Evolutionary conservation across 352 stramenopile genomes (phyloP), one percentile per base, ranked within the genome.

Genomic region (Globisporangium megalacanthum): DNA sequence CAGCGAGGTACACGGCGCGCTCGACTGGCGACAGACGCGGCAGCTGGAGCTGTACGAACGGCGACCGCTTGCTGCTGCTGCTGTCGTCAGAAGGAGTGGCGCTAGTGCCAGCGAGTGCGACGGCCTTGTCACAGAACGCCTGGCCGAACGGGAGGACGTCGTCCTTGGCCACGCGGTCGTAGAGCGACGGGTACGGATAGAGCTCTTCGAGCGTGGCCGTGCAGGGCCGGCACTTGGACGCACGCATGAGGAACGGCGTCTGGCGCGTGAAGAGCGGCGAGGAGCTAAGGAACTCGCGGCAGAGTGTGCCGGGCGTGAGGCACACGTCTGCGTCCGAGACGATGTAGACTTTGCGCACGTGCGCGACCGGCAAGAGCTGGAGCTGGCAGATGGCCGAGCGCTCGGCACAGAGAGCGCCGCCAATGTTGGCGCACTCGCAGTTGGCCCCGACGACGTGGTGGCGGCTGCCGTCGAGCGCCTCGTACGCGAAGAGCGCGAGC

Each of bases 271-370:
- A 70, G 48, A 79, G 61, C 46, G 81, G 66, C 55, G 86, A 89
- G 9, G 83, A 86, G 45, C 69, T 72, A 60, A 97, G 73, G 64
- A 94, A 97, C 63, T 97, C 88, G 39, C 89, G 73, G 66, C 89
- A 97, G 0, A 96, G 62, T 55, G 86, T 86, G 15, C 89, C 88
- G 4, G 88, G 88, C 39, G 79, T 87, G 52, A 96, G 80, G 56
- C 86, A 86, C 60, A 85, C 69, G 9, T 73, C 57, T 47, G 77
- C 75, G 70, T 97, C 89, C 49, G 85, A 94, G 39, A 92, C 77
- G 67, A 96, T 94, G 62, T 92, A 86, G 51, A 95, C 76, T 58
- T 75, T 76, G 51, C 72, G 73, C 14, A 90, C 70, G 58, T 64
- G 58, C 37, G 64, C 64, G 53, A 79, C 64, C 1, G 68, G 70